Percentiles rank a stretch among this genome's conserved stretches.
Evolutionary conservation across 2,329 filamentous ascomycete genomes (phyloP).

Genomic region (Cladosporium sp.): DNA sequence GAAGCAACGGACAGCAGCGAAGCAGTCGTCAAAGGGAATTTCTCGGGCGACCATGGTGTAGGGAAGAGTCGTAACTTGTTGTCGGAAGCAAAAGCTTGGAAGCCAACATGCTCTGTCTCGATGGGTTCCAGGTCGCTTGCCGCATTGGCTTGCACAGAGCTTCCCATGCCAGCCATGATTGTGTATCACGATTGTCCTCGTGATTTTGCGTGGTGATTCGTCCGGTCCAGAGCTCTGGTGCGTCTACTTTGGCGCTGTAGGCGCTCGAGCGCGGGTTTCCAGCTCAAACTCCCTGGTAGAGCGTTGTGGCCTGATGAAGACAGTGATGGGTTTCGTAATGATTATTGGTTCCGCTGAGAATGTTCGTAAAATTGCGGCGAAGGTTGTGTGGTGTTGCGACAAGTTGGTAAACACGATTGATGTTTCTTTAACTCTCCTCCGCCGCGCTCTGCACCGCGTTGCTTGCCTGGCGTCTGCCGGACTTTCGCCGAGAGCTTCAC

Average conservation of each 20-base stretch:
- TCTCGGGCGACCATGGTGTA: slow-evolving; percentile 69
- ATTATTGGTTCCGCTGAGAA: background rate
- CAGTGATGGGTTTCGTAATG: background rate
- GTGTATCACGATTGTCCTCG: background rate
- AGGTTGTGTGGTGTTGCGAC: background rate
- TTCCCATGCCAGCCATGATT: slow-evolving; percentile 14
- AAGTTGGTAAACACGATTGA: slow-evolving; percentile 6
- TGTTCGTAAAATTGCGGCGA: background rate
- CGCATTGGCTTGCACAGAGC: slow-evolving; percentile 10
- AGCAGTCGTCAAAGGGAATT: slow-evolving; percentile 72
- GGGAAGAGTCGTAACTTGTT: slow-evolving; percentile 79
- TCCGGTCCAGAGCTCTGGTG: background rate
- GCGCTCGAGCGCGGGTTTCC: slow-evolving; percentile 11
- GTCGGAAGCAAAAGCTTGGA: slow-evolving; percentile 77
- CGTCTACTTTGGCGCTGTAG: background rate
- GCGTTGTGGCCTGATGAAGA: background rate
- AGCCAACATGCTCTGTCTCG: slow-evolving; percentile 77
- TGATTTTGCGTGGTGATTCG: background rate
- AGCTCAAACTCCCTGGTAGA: background rate
- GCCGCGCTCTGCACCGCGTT: slow-evolving; percentile 8
- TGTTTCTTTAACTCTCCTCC: slow-evolving; percentile 17
- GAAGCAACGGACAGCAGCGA: slow-evolving; percentile 85
- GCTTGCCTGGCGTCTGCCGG: slow-evolving; percentile 1
- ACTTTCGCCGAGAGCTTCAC: slow-evolving; percentile 4
- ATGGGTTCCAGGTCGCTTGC: slow-evolving; percentile 71